Percentiles rank a stretch among this genome's conserved stretches.
These are phyloP conservation scores for Fraxinus platypoda DNA, from an alignment of 305 asterid genomes.

Conservation along the genomic window DNA sequence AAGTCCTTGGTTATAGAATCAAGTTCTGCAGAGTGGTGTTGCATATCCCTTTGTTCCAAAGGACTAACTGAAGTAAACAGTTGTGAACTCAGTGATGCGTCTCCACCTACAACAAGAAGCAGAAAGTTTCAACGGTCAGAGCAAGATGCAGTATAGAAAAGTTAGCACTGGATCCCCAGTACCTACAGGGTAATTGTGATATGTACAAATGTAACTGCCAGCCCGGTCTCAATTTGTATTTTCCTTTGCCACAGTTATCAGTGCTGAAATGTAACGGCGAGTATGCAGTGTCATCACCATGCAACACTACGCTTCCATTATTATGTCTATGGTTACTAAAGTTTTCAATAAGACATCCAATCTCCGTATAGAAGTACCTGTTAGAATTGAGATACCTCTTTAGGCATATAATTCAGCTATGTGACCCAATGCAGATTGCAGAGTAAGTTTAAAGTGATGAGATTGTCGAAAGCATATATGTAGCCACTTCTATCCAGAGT, in stretches of 20 bases:
- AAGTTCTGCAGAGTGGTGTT: slow-evolving; percentile 12
- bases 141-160: slow-evolving; percentile 14
- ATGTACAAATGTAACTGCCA: slow-evolving; percentile 76
- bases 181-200: slow-evolving; percentile 89
- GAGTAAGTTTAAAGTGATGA: neutral
- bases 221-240: slow-evolving; percentile 53
- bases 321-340: slow-evolving; percentile 26
- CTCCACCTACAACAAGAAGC: slow-evolving; percentile 63
- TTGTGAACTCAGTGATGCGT: slow-evolving; percentile 47
- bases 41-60: slow-evolving; percentile 22
- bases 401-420: neutral
- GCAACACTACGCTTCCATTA: slow-evolving; percentile 26
- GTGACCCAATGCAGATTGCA: neutral
- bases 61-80: slow-evolving; percentile 38
- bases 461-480: neutral
- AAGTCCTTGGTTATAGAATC: neutral
- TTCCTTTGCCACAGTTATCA: slow-evolving; percentile 36
- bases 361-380: slow-evolving; percentile 75
- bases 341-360: slow-evolving; percentile 30
- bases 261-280: slow-evolving; percentile 40
- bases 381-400: slow-evolving; percentile 19
- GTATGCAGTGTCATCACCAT: slow-evolving; percentile 26
- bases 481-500: neutral
- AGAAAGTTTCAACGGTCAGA: slow-evolving; percentile 1
- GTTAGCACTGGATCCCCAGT: slow-evolving; percentile 18